Evolutionary conservation across 805 yeast genomes (phyloP).

Genomic region (Starmerella tilneyi): DNA sequence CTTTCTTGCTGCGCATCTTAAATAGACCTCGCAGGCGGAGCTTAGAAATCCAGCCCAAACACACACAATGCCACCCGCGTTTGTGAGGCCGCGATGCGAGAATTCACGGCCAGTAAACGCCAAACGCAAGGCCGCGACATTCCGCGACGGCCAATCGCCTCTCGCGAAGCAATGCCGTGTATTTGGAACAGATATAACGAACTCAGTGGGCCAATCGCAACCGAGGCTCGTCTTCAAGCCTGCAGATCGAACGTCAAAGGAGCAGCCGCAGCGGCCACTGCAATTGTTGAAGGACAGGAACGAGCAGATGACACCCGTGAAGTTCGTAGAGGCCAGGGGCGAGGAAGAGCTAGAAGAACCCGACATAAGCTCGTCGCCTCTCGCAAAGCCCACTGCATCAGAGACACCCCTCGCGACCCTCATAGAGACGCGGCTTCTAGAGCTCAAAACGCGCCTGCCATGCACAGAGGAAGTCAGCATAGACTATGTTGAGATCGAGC

Average conservation of each 20-base stretch:
- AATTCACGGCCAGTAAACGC: background rate
- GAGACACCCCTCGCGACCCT: conserved; percentile 4
- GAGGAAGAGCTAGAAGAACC: background rate
- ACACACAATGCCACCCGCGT: background rate
- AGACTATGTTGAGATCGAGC: background rate
- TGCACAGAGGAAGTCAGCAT: background rate
- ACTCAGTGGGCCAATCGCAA: background rate
- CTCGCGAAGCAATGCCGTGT: conserved; percentile 2
- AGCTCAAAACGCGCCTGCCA: conserved; percentile 3
- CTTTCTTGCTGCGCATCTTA: no score
- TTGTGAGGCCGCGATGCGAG: background rate
- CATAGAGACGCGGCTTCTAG: conserved; percentile 1
- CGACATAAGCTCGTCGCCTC: background rate
- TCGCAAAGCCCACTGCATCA: background rate
- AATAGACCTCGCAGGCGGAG: no score
- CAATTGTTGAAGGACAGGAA: background rate
- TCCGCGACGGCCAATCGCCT: background rate
- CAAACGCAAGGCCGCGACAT: background rate
- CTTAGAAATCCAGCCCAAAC: no score
- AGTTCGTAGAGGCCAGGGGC: background rate
- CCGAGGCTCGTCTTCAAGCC: conserved; percentile 5
- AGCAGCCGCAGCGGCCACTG: background rate
- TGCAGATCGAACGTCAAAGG: background rate
- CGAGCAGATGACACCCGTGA: background rate
- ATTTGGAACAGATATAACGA: conserved; percentile 12